Evolutionary conservation across 75 land plant genomes (phyloP), one percentile per base, ranked within the genome.

Genomic region (Isoetes taiwanensis): DNA sequence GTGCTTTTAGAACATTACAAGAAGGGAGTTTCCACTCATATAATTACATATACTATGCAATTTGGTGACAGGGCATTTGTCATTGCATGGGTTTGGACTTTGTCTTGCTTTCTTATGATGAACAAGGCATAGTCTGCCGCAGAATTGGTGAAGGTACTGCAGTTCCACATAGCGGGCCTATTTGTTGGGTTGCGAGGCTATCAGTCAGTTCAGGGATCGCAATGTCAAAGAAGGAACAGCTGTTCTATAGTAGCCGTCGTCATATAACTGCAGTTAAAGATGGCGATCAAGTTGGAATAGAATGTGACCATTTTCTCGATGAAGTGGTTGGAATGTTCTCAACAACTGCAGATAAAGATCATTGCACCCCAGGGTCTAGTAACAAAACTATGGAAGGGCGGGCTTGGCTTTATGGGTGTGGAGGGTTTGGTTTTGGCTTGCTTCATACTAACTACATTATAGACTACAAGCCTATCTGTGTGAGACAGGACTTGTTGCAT

Each of bases 341-440:
- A 55, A 72, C 83, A 23, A 75, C 66, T 30, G 74, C 81, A 28
- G 71, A 76, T 62, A 76, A 71, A 40, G 74, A 69, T 56, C 41
- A 76, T 16, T 71, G 62, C 11, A 38, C 71, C 5, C 72, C 69
- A 21, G 66, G 61, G 25, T 25, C 43, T 26, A 60, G 41, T 61
- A 52, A 42, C 30, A 54, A 58, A 61, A 42, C 63, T 10, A 77
- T 53, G 10, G 94, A 82, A 61, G 91, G 86, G 11, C 77, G 91
- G 70, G 72, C 85, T 59, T 90, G 96, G 96, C 90, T 67, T 34
- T 90, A 90, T 43, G 39, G 59, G 1, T 63, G 75, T 71, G 96
- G 96, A 32, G 80, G 64, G 17, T 90, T 86, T 70, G 93, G 97
- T 11, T 90, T 83, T 63, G 82, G 87, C 24, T 78, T 83, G 57